Conservation (phyloP, 352 stramenopile species). For the Phytophthora pistaciae region DNA sequence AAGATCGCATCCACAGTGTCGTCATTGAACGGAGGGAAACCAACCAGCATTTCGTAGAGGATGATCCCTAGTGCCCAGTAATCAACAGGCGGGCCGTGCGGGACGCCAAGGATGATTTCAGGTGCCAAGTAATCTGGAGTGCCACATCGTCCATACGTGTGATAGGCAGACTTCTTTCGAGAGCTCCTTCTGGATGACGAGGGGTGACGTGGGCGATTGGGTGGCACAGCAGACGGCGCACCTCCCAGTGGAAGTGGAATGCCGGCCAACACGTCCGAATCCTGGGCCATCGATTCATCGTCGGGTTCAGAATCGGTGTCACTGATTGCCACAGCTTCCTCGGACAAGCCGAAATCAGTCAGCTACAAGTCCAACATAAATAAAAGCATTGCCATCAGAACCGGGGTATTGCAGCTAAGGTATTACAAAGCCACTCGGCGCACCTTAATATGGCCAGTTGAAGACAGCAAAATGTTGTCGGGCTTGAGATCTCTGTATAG, state of each 20-base stretch:
- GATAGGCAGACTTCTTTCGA: slow-evolving; percentile 61
- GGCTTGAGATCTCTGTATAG: slow-evolving; percentile 86
- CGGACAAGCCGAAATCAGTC: slow-evolving; percentile 88
- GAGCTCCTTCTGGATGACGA: slow-evolving; percentile 25
- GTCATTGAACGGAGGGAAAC: slow-evolving; percentile 91
- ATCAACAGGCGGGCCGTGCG: slow-evolving; percentile 84
- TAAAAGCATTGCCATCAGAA: slow-evolving; percentile 6
- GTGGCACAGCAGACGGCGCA: not conserved
- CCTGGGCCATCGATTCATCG: slow-evolving; percentile 32
- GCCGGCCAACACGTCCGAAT: slow-evolving; percentile 8
- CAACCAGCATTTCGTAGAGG: slow-evolving; percentile 90
- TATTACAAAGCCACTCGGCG: slow-evolving; percentile 3
- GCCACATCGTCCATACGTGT: slow-evolving; percentile 81
- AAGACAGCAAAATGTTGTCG: slow-evolving; percentile 92
- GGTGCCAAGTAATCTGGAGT: slow-evolving; percentile 92
- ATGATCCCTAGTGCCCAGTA: slow-evolving; percentile 94
- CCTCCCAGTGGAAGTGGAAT: slow-evolving; percentile 12
- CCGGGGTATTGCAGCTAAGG: not conserved
- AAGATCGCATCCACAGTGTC: slow-evolving; percentile 91
- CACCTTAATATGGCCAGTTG: slow-evolving; percentile 89
- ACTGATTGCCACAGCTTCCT: slow-evolving; percentile 69
- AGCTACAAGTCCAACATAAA: slow-evolving; percentile 48
- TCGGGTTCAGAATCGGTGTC: slow-evolving; percentile 44
- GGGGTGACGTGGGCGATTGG: slow-evolving; percentile 15
- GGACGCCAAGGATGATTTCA: slow-evolving; percentile 83